Conservation (phyloP, 1,284 basidiomycete genomes). For the Puccinia horiana region DNA sequence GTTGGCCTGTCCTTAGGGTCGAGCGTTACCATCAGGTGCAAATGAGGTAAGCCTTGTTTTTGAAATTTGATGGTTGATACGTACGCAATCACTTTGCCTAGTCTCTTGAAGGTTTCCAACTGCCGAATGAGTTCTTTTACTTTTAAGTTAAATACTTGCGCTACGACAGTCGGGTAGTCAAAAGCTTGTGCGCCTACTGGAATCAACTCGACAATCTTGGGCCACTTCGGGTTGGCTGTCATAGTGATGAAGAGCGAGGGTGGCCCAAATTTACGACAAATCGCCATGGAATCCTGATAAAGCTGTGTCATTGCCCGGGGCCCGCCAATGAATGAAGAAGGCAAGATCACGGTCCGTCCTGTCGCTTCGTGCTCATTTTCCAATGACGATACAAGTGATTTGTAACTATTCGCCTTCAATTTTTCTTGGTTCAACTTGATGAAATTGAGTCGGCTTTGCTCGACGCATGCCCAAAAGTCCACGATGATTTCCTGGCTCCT, state of each 20-base stretch:
- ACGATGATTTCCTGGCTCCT: background rate
- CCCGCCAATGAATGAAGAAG: constrained; percentile 59
- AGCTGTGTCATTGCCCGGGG: constrained; percentile 58
- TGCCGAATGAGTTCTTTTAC: constrained; percentile 53
- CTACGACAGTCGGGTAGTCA: constrained; percentile 63
- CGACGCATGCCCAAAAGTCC: background rate
- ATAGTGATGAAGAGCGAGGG: constrained; percentile 61
- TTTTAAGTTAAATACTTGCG: constrained; percentile 62
- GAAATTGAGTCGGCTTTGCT: background rate
- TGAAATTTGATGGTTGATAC: constrained; percentile 65
- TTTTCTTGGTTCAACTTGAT: too few relatives aligned
- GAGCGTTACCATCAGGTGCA: constrained; percentile 56
- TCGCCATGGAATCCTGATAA: constrained; percentile 59
- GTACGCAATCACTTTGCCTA: constrained; percentile 58
- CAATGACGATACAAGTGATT: background rate
- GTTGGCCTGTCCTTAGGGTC: too few relatives aligned
- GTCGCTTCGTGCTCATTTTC: constrained; percentile 38
- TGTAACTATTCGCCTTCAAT: background rate
- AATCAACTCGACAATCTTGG: constrained; percentile 61
- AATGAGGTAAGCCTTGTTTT: constrained; percentile 63
- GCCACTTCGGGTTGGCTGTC: constrained; percentile 60
- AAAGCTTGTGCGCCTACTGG: constrained; percentile 60
- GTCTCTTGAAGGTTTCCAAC: constrained; percentile 53
- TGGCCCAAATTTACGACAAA: constrained; percentile 56
- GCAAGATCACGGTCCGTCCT: constrained; percentile 56